Evolutionary conservation across 768 basidiomycete species (phyloP).

Genomic region (Clathrus columnatus): DNA sequence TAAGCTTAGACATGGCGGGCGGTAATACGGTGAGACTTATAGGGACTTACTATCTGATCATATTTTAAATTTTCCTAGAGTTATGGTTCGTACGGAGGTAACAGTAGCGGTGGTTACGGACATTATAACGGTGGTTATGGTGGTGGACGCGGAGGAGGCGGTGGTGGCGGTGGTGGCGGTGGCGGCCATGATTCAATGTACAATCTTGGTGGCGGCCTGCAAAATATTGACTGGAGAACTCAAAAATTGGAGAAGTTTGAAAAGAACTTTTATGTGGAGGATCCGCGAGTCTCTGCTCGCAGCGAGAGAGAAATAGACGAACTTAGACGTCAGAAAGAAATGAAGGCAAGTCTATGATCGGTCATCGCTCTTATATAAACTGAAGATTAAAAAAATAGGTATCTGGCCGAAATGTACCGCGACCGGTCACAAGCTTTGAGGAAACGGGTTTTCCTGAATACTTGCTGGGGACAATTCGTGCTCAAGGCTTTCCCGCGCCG

Average conservation of each 20-base stretch:
- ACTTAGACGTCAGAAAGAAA: slow-evolving; percentile 76
- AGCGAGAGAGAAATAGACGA: slow-evolving; percentile 84
- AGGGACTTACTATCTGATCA: not conserved
- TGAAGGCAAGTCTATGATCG: slow-evolving; percentile 48
- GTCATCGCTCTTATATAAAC: not conserved
- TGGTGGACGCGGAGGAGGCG: slow-evolving; percentile 39
- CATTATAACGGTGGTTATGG: slow-evolving; percentile 25
- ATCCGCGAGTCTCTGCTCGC: slow-evolving; percentile 69
- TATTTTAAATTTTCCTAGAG: slow-evolving; percentile 12
- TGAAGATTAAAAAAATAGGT: slow-evolving; percentile 39
- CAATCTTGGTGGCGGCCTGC: slow-evolving; percentile 72
- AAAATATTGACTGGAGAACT: slow-evolving; percentile 75
- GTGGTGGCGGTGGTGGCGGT: slow-evolving; percentile 45
- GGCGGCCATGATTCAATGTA: slow-evolving; percentile 62
- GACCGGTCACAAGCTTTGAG: slow-evolving; percentile 87
- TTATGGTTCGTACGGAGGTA: slow-evolving; percentile 25
- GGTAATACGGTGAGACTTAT: not conserved
- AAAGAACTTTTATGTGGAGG: slow-evolving; percentile 96
- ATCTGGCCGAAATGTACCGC: slow-evolving; percentile 80
- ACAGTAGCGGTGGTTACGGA: slow-evolving; percentile 28
- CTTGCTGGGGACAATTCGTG: slow-evolving; percentile 85
- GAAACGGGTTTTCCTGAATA: slow-evolving; percentile 97
- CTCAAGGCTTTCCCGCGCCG: slow-evolving; percentile 85
- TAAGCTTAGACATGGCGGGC: not conserved
- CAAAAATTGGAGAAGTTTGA: slow-evolving; percentile 79